phyloP scores from a whole-genome alignment of 176 grass and related monocot genomes.

The Sorghum bicolor region DNA sequence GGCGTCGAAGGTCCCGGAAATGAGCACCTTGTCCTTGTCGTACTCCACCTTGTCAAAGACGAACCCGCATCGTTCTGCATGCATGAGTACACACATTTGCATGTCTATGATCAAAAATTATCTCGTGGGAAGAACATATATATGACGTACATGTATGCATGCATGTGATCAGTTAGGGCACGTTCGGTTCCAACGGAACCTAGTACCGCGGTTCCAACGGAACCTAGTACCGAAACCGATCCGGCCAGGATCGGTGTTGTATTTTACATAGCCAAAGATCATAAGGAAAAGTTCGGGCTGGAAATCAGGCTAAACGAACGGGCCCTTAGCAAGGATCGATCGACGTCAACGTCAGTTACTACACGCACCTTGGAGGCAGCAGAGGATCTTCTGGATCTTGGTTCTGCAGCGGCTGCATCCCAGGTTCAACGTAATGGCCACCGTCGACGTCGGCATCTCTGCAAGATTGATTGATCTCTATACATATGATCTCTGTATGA shows the following conservation, averaged over 20 bases:
- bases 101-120: too few relatives aligned
- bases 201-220: too few relatives aligned
- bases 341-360: background rate
- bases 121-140: background rate
- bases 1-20: slow-evolving; percentile 59
- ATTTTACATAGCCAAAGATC: too few relatives aligned
- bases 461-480: background rate
- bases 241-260: too few relatives aligned
- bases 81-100: background rate
- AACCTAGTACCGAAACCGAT: too few relatives aligned
- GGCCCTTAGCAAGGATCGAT: background rate
- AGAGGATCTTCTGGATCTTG: slow-evolving; percentile 8
- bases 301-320: too few relatives aligned
- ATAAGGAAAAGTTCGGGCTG: too few relatives aligned
- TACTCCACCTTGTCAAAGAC: slow-evolving; percentile 52
- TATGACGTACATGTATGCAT: background rate
- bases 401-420: background rate
- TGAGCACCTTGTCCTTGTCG: slow-evolving; percentile 50
- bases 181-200: too few relatives aligned
- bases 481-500: background rate
- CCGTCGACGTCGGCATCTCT: background rate
- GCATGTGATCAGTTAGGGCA: background rate
- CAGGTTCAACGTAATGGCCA: background rate
- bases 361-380: background rate
- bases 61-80: slow-evolving; percentile 34